Base-by-base conservation (phyloP, 768 basidiomycete species). In the Leucosporidium scottii region DNA sequence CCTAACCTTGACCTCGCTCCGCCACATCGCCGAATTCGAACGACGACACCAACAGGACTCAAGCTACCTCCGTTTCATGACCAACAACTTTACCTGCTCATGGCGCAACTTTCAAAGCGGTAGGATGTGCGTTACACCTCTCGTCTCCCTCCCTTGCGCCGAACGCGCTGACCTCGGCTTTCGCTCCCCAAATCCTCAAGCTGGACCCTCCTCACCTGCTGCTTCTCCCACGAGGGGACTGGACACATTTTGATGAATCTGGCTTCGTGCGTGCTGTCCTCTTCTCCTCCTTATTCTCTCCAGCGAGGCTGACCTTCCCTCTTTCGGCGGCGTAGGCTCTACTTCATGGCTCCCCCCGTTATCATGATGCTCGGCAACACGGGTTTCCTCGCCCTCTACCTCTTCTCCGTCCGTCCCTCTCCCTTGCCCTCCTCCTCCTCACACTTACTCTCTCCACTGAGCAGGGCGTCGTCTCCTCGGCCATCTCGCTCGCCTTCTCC, bases 181-280 rank as follows among this genome's bases (percentile, higher is more conserved):
- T 36, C 23, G 25, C 17, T 36, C 58, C 47, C 23, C n/a, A 2
- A 20, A 21, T 36, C 50, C 27, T n/a, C 20, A 62, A 91, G 90
- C 75, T 91, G 88, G 88, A 89, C 88, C 0, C 79, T 85, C 30
- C 70, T 90, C 15, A 88, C 89, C 0, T 80, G 84, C 23, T 82
- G 81, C 67, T 91, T 92, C 80, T 89, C 88, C 4, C 70, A 71
- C 57, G 66, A 67, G 15, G 63, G 60, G 1, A 53, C 60, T 1
- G 31, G 49, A 2, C 70, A 71, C 57, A 39, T 71, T 31, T 30
- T 56, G 6, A 53, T 71, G 49, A 71, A 71, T 60, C 62, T 64
- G 56, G 23, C 61, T 27, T 61, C 65, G 1, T 57, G 64, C 47
- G 62, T 54, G 50, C 25, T 44, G 4, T 28, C 25, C 20, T 9